Evolutionary conservation across 1,139 yeast species (phyloP), one percentile per base, ranked within the genome.

Genomic region (Pichia sp.): DNA sequence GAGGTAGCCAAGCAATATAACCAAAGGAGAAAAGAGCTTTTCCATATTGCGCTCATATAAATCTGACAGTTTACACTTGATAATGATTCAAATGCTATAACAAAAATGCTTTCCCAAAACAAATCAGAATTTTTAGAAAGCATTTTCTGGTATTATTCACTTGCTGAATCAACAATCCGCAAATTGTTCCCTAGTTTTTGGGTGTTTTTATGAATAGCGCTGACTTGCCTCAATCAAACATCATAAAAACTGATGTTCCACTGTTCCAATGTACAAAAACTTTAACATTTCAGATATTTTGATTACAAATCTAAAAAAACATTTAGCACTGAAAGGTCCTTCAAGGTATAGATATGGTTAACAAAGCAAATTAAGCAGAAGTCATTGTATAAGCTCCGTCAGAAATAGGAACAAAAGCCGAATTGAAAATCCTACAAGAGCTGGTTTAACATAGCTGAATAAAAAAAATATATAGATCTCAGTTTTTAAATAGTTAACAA

Each of bases 121-220:
- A 31, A 31, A 31, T 31, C 7, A 31, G 10, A 16, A 32, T 16
- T 16, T 28, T 33, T 38, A 3, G 41, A 2, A 4, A 27, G 38
- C 29, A 33, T 44, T 8, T 32, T 47, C 26, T 16, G 23, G 23
- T 44, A 41, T 27, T 42, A 44, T 29, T 47, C 49, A 10, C 33
- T 42, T 31, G 33, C 10, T 10, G 54, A 52, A 34, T 54, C 55
- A 26, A 32, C 36, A 48, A 26, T 47, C 54, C 11, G 46, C 44
- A 11, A 45, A 47, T 11, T 38, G 37, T 23, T 49, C 44, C 29
- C 37, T 45, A 0, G 10, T 43, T 51, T 4, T 40, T 59, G 33
- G 62, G 58, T 46, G 61, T 57, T 33, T 58, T 58, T 38, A 56
- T 58, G 1, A 44, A 50, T 2, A 58, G 59, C 3, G 63, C 62